Percentiles rank a stretch among this genome's conserved stretches.
phyloP scores from a whole-genome alignment of 257 asterid genomes.

The Verbena officinalis region DNA sequence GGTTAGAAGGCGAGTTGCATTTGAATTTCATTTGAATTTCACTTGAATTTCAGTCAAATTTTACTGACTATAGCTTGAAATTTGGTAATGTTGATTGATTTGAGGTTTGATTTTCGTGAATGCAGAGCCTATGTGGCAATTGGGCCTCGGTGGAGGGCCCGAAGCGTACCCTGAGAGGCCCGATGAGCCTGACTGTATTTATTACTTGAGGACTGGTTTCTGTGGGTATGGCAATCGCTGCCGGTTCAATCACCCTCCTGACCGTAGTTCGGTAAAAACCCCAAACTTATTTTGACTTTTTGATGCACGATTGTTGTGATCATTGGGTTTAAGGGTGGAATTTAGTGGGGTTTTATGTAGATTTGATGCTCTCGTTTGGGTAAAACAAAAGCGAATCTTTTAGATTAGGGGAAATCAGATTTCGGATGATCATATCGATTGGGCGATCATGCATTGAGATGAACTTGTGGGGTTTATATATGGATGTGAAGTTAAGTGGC shows the following conservation, averaged over 20 bases:
- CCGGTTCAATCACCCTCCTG: constrained; percentile 96
- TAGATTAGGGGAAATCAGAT: constrained; percentile 23
- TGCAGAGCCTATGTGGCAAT: constrained; percentile 96
- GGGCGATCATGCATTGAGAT: constrained; percentile 28
- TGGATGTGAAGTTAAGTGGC: constrained; percentile 20
- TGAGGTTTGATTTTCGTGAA: constrained; percentile 41
- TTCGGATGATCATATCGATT: constrained; percentile 23
- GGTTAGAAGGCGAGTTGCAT: constrained; percentile 65
- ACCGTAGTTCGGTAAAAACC: constrained; percentile 54
- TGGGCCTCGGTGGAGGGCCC: constrained; percentile 66
- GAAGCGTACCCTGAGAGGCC: constrained; percentile 90
- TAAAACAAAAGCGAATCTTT: constrained; percentile 8
- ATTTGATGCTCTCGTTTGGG: constrained; percentile 27
- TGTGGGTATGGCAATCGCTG: constrained; percentile 91
- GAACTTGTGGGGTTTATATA: constrained; percentile 21
- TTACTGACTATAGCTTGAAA: constrained; percentile 28
- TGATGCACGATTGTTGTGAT: constrained; percentile 32
- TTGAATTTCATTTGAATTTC: constrained; percentile 47
- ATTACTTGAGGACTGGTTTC: constrained; percentile 90
- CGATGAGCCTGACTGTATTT: constrained; percentile 80
- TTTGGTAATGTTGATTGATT: constrained; percentile 43
- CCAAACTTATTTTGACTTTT: constrained; percentile 9
- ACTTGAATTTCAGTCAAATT: constrained; percentile 42
- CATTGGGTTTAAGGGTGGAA: constrained; percentile 14
- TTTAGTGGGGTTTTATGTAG: constrained; percentile 24